phyloP scores from a whole-genome alignment of 2,329 filamentous ascomycete species.

The Periconia sp. region DNA sequence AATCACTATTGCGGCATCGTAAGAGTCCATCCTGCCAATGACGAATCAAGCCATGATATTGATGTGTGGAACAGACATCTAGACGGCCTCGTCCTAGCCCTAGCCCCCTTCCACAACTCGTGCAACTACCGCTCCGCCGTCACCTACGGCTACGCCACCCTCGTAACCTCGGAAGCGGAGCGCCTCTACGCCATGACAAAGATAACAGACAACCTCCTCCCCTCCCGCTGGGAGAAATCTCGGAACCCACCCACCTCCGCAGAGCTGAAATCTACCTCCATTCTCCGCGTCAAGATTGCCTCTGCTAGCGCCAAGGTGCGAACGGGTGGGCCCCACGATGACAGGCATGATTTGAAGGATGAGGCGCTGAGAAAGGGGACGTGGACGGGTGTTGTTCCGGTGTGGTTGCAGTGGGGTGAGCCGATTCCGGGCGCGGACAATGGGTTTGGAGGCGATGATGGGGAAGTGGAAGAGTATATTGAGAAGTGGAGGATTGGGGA shows the following conservation, averaged over 20 bases:
- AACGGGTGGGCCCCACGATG: constrained; percentile 41
- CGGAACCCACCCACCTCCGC: constrained; percentile 36
- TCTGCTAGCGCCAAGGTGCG: constrained; percentile 42
- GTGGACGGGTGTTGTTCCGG: constrained; percentile 46
- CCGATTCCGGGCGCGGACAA: constrained; percentile 33
- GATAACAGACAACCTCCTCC: constrained; percentile 43
- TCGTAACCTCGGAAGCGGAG: constrained; percentile 30
- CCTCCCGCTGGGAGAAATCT: constrained; percentile 36
- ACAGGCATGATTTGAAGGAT: constrained; percentile 39
- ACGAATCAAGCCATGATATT: not conserved
- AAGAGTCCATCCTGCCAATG: constrained; percentile 35
- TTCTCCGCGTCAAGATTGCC: constrained; percentile 33
- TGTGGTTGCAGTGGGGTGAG: constrained; percentile 41
- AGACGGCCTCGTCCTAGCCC: constrained; percentile 41
- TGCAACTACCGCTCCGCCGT: constrained; percentile 45
- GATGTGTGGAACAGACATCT: constrained; percentile 18
- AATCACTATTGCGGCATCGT: constrained; percentile 44
- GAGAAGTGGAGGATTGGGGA: constrained; percentile 42
- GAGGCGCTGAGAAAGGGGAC: constrained; percentile 22
- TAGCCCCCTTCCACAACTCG: constrained; percentile 44
- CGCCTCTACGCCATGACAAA: constrained; percentile 34
- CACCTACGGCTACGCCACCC: constrained; percentile 34
- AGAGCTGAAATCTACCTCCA: constrained; percentile 35
- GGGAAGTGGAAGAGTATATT: constrained; percentile 68
- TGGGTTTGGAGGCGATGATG: constrained; percentile 59